phyloP scores from a whole-genome alignment of 768 basidiomycete genomes.

The Boletus reticulatus region DNA sequence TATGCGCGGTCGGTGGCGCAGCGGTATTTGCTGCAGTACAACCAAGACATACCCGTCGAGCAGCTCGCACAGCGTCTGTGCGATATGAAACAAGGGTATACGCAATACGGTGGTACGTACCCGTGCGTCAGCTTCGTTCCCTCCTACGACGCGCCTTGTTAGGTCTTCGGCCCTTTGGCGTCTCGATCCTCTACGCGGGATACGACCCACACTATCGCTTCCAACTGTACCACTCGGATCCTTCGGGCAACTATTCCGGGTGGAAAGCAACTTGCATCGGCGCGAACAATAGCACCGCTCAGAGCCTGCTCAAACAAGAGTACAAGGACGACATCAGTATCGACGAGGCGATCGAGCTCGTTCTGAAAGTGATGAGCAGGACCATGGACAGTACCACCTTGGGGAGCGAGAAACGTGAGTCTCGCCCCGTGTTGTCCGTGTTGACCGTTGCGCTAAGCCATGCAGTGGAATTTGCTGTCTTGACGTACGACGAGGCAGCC shows the following conservation, averaged over 20 bases:
- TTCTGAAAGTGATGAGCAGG: slow-evolving; percentile 96
- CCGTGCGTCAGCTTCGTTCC: neutral
- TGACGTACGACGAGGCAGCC: slow-evolving; percentile 77
- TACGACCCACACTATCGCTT: slow-evolving; percentile 95
- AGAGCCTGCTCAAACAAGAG: slow-evolving; percentile 94
- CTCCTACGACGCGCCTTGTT: neutral
- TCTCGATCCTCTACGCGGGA: slow-evolving; percentile 94
- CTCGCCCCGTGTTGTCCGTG: slow-evolving; percentile 21
- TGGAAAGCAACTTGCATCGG: slow-evolving; percentile 99
- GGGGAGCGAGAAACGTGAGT: slow-evolving; percentile 92
- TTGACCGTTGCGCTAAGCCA: neutral
- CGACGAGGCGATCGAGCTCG: slow-evolving; percentile 90
- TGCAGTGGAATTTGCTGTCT: slow-evolving; percentile 92
- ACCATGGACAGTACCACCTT: slow-evolving; percentile 99
- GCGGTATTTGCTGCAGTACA: slow-evolving; percentile 82
- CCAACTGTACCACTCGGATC: slow-evolving; percentile 98
- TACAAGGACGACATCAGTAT: slow-evolving; percentile 94
- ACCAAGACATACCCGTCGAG: slow-evolving; percentile 98
- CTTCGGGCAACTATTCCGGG: slow-evolving; percentile 96
- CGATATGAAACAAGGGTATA: slow-evolving; percentile 98
- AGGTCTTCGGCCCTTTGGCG: slow-evolving; percentile 96
- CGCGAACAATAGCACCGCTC: slow-evolving; percentile 96
- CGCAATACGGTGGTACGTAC: slow-evolving; percentile 87
- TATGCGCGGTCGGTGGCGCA: slow-evolving; percentile 91
- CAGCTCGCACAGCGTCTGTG: slow-evolving; percentile 90